Evolutionary conservation across 768 basidiomycete genomes (phyloP), one percentile per base, ranked within the genome.

Genomic region (Termitomyces sp.): DNA sequence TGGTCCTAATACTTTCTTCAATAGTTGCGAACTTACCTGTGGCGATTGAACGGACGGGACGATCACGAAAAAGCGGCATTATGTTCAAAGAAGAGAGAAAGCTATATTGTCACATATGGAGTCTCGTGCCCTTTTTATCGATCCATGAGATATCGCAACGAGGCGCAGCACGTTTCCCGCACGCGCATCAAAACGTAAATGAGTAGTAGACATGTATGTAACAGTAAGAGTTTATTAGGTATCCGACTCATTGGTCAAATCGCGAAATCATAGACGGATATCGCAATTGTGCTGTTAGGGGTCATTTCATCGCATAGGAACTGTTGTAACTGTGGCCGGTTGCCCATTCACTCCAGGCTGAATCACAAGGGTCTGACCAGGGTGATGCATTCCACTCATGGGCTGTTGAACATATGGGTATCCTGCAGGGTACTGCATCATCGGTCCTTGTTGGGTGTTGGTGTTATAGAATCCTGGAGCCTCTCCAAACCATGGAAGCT

Each of bases 401-500:
- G 85, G 72, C 59, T 79, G 73, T 65, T 71, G 74, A 35, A 70
- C 74, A 57, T 74, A 74, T 38, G 63, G 65, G 35, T 68, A 67
- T 35, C 67, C 68, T 42, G 70, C 68, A 24, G 67, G 70, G 63
- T 74, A 69, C 57, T 70, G 67, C 39, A 69, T 54, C 66, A 72
- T 68, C 22, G 61, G 60, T 46, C 65, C 67, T 49, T 69, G 73
- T 36, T 70, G 68, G 2, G 76, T 76, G 55, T 82, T 81, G 3
- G 76, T 76, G 54, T 82, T 81, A 60, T 82, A 83, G 68, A 84
- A 88, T 42, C 87, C 87, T 24, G 89, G 88, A 65, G 77, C 76
- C 76, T 92, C 86, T 51, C 84, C 84, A 67, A 88, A 92, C 91
- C 91, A 92, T 1, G 87, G 87, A 11, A 92, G 79, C 65, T 91